Evolutionary conservation across 345 rosid species (phyloP), one percentile per base, ranked within the genome.

Genomic region (Rhodamnia argentea): DNA sequence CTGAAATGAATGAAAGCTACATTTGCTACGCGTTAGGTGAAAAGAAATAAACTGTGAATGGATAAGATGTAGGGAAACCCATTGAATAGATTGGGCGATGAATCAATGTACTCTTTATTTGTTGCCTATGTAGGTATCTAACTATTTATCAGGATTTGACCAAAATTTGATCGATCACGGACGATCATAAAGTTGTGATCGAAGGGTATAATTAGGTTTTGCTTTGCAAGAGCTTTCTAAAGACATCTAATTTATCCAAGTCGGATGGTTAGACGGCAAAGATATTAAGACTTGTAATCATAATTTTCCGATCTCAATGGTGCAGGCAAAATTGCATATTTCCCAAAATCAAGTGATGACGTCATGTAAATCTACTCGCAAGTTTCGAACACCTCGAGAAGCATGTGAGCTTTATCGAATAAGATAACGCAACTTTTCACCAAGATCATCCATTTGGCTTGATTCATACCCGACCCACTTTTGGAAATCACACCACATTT

Each of bases 281-380:
- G 16, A 59, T n/a, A 59, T 59, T 32, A 13, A 5, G 16, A 59
- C 32, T n/a, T 13, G 12, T 1, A 59, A 59, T 26, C 70, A 59
- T n/a, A n/a, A 13, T 59, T 2, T 0, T n/a, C 70, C 32, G 5
- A 59, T n/a, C 29, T 59, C 1, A 14, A 59, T n/a, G 2, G 4
- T n/a, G 70, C 11, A 0, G 14, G 16, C 0, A n/a, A 59, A n/a
- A n/a, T 59, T 59, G 16, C 70, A 13, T 2, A 7, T 6, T n/a
- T 13, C 5, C 18, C 18, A 59, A 59, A 59, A 59, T n/a, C 29
- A n/a, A 59, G 70, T 59, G 32, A 59, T 2, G 16, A 27, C 0
- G n/a, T 59, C 8, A n/a, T n/a, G 9, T 59, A 59, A 59, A 59
- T 59, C 10, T 3, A 59, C 13, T n/a, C 2, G 9, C 18, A 3